These are phyloP conservation scores for Tinospora cordifolia DNA, from an alignment of 164 flowering plant species.

Conservation along the genomic window DNA sequence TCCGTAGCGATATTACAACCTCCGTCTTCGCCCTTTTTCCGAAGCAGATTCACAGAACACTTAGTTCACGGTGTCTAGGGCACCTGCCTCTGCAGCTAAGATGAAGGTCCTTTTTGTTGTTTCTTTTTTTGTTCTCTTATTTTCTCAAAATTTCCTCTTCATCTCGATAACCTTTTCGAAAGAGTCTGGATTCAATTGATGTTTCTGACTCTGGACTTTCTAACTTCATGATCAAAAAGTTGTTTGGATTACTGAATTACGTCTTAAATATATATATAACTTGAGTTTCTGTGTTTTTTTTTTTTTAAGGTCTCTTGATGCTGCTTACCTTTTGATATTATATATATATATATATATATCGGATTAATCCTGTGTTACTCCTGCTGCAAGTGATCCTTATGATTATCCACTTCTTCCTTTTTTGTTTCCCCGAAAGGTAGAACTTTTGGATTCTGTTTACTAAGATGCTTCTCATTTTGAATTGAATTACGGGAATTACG, in stretches of 20 bases:
- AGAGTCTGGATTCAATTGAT: not conserved
- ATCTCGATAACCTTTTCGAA: not conserved
- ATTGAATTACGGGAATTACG: no score
- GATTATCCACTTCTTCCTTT: no score
- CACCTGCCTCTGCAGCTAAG: not conserved
- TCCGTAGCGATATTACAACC: not conserved
- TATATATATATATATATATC: no score
- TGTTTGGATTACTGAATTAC: not conserved
- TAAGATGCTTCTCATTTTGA: not conserved
- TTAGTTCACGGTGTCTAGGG: slow-evolving; percentile 1
- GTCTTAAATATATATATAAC: no score
- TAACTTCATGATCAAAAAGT: not conserved
- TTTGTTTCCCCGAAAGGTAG: no score
- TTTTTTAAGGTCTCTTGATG: not conserved
- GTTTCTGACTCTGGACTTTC: not conserved
- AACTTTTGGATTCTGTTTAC: no score
- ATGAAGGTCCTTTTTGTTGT: slow-evolving; percentile 6
- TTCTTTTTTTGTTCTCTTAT: not conserved
- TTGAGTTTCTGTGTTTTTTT: not conserved
- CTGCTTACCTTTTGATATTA: not conserved
- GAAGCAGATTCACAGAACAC: not conserved
- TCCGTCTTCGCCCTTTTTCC: not conserved
- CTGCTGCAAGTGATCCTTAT: no score
- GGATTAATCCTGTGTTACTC: not conserved
- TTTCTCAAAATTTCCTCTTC: not conserved